phyloP scores from a whole-genome alignment of 306 rosid species.

The Castanea crenata region DNA sequence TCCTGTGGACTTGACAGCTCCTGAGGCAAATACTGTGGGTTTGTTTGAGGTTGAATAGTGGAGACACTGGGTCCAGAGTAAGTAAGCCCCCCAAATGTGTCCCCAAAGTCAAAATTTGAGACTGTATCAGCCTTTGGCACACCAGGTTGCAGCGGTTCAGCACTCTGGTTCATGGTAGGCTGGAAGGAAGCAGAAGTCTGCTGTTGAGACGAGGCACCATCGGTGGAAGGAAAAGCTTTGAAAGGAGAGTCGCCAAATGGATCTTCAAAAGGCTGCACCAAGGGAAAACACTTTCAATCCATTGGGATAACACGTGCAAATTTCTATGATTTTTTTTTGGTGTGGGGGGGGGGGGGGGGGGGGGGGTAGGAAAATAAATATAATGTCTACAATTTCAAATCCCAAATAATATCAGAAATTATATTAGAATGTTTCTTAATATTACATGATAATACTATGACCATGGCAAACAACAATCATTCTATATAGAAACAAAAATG shows the following conservation, averaged over 20 bases:
- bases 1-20: slow-evolving; percentile 44
- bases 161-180: slow-evolving; percentile 20
- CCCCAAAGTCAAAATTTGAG: slow-evolving; percentile 53
- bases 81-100: slow-evolving; percentile 55
- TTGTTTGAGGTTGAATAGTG: slow-evolving; percentile 37
- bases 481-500: not conserved
- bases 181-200: slow-evolving; percentile 24
- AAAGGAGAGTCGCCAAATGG: slow-evolving; percentile 94
- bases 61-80: slow-evolving; percentile 43
- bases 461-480: not conserved
- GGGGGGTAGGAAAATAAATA: not conserved
- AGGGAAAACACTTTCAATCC: slow-evolving; percentile 22
- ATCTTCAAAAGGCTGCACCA: slow-evolving; percentile 68
- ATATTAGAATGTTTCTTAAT: not conserved
- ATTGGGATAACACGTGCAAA: slow-evolving; percentile 1
- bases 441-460: not conserved
- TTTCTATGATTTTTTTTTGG: too few species aligned
- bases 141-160: slow-evolving; percentile 40
- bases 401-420: not conserved
- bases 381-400: not conserved
- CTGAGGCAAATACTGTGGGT: slow-evolving; percentile 40
- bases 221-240: slow-evolving; percentile 64
- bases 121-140: slow-evolving; percentile 38
- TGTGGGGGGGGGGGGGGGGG: not conserved
- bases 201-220: slow-evolving; percentile 48